Conservation (phyloP, 1,284 basidiomycete genomes). For the Fomitiporia mediterranea region DNA sequence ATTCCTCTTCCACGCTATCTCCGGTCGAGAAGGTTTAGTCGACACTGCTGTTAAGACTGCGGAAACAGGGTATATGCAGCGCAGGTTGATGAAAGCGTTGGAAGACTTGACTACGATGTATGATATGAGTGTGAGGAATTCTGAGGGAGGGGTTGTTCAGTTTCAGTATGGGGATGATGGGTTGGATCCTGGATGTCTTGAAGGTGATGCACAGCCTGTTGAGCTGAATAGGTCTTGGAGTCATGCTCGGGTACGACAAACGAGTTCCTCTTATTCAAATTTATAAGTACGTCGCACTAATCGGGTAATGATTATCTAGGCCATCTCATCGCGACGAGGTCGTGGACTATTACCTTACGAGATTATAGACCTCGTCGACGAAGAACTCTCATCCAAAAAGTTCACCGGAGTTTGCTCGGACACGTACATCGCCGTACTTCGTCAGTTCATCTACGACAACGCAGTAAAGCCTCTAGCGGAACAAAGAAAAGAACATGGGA, state of each 20-base stretch:
- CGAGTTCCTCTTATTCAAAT: not conserved
- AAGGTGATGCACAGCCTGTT: slow-evolving; percentile 91
- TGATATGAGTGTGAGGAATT: slow-evolving; percentile 95
- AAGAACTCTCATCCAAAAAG: slow-evolving; percentile 53
- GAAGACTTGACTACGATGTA: slow-evolving; percentile 98
- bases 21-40: slow-evolving; percentile 96
- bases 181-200: slow-evolving; percentile 92
- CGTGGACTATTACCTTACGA: slow-evolving; percentile 84
- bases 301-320: too few species aligned
- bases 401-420: slow-evolving; percentile 71
- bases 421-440: slow-evolving; percentile 75
- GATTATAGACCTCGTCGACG: slow-evolving; percentile 71
- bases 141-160: slow-evolving; percentile 94
- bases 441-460: slow-evolving; percentile 66
- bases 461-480: slow-evolving; percentile 68
- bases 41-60: slow-evolving; percentile 99
- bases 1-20: slow-evolving; percentile 99
- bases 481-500: slow-evolving; percentile 71
- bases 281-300: not conserved
- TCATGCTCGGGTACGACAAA: slow-evolving; percentile 75
- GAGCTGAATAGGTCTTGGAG: slow-evolving; percentile 86
- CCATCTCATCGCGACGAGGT: slow-evolving; percentile 53
- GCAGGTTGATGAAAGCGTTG: slow-evolving; percentile 97
- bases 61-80: slow-evolving; percentile 99
- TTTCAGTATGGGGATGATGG: slow-evolving; percentile 98